A percentile compares a stretch with the other conserved stretches of the same genome.
These are phyloP conservation scores for Sporothrix mexicana DNA, from an alignment of 2,329 filamentous ascomycete genomes.

Conservation along the genomic window DNA sequence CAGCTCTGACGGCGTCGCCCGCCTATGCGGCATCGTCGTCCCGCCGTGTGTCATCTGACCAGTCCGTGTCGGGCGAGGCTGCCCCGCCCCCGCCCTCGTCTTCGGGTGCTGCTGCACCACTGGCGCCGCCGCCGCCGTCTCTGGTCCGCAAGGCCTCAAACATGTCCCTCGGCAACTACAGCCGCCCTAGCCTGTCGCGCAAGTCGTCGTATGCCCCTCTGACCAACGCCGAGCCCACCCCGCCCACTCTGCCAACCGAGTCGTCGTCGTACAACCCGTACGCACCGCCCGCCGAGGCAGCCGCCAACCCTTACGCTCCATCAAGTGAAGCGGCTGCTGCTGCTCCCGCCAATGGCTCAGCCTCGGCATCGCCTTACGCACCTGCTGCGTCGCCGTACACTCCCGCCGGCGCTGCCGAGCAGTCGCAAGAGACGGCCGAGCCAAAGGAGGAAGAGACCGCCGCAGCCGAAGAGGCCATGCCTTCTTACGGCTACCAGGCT, in stretches of 20 bases:
- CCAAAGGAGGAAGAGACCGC: background rate
- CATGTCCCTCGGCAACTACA: constrained; percentile 41
- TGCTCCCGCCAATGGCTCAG: constrained; percentile 35
- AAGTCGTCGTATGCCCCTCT: constrained; percentile 41
- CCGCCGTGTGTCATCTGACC: constrained; percentile 32
- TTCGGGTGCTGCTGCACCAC: background rate
- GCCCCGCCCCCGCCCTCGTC: background rate
- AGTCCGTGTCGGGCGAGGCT: constrained; percentile 23
- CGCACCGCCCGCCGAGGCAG: constrained; percentile 29
- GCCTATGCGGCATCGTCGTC: constrained; percentile 25
- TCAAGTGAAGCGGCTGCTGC: constrained; percentile 8
- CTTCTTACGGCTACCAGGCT: constrained; percentile 50
- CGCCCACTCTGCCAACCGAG: constrained; percentile 17
- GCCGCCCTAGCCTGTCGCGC: constrained; percentile 35
- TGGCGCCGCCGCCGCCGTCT: background rate
- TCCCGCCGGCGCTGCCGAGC: background rate
- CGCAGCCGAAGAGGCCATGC: constrained; percentile 7
- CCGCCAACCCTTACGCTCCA: constrained; percentile 35
- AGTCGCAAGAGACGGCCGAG: background rate
- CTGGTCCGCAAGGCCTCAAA: constrained; percentile 48
- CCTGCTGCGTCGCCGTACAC: constrained; percentile 26
- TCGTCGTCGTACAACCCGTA: constrained; percentile 35
- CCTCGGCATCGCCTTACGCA: constrained; percentile 32
- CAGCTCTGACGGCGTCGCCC: background rate
- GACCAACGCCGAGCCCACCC: constrained; percentile 33